A percentile compares a stretch with the other conserved stretches of the same genome.
Conservation (phyloP, 2,329 filamentous ascomycete genomes). For the Raffaelea albimanens region DNA sequence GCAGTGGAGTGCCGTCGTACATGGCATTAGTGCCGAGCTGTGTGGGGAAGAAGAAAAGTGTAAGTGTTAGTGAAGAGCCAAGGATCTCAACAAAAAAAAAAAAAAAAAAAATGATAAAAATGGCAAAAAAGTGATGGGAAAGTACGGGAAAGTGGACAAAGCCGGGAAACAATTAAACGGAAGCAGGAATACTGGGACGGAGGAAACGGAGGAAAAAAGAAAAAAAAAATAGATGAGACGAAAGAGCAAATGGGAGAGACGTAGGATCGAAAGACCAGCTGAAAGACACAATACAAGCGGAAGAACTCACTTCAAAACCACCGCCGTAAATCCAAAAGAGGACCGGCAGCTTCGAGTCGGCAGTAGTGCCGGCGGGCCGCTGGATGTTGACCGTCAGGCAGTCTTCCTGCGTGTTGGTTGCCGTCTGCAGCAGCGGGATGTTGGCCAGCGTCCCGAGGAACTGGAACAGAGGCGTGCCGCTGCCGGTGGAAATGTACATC, state of each 20-base stretch:
- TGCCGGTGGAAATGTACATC: slow-evolving; percentile 51
- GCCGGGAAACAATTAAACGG: no score
- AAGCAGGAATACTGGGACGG: no score
- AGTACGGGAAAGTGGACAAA: no score
- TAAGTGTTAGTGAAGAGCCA: no score
- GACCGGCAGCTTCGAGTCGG: slow-evolving; percentile 51
- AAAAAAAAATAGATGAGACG: no score
- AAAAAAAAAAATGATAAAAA: background rate
- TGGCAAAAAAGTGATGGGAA: no score
- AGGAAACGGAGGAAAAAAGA: no score
- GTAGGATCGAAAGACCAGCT: background rate
- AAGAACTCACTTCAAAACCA: slow-evolving; percentile 38
- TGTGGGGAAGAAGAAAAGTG: background rate
- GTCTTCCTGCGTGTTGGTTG: slow-evolving; percentile 49
- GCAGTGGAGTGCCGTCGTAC: slow-evolving; percentile 41
- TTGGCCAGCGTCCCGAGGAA: slow-evolving; percentile 41
- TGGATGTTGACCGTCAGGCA: slow-evolving; percentile 54
- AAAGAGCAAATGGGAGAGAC: no score
- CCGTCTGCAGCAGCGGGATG: slow-evolving; percentile 46
- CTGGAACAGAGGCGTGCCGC: slow-evolving; percentile 28
- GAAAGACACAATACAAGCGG: no score
- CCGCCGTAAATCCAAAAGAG: slow-evolving; percentile 65
- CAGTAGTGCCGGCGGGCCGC: slow-evolving; percentile 45
- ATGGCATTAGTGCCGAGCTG: slow-evolving; percentile 36
- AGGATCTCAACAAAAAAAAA: no score